A percentile compares a stretch with the other conserved stretches of the same genome.
Conservation (phyloP, 1,284 basidiomycete genomes). For the Ustilago tritici region DNA sequence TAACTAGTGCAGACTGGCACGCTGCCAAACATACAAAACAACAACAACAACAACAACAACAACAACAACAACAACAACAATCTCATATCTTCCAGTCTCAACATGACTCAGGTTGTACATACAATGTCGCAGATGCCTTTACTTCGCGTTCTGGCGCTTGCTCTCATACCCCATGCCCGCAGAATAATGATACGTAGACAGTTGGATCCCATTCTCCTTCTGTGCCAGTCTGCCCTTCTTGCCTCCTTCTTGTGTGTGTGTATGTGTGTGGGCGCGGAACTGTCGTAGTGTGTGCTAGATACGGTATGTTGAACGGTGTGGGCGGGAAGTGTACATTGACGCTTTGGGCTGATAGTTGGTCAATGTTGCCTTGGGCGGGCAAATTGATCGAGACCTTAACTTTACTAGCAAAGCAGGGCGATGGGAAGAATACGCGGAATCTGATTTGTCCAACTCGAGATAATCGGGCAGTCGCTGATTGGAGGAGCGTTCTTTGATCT, state of each 20-base stretch:
- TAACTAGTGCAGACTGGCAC: neutral
- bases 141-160: neutral
- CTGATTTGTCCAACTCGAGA: conserved; percentile 23
- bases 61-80: neutral
- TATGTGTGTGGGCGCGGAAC: neutral
- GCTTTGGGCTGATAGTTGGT: too few relatives aligned
- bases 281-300: too few relatives aligned
- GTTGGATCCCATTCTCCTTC: neutral
- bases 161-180: neutral
- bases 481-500: neutral
- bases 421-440: conserved; percentile 11
- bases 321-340: too few relatives aligned
- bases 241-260: neutral
- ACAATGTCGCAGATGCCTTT: neutral
- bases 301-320: too few relatives aligned
- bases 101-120: neutral
- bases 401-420: neutral
- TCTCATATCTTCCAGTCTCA: neutral
- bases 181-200: neutral
- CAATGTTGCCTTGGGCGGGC: conserved; percentile 3
- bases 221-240: neutral
- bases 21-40: neutral
- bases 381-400: neutral
- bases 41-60: neutral
- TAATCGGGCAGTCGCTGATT: neutral